Base-by-base conservation (phyloP, 2,329 filamentous ascomycete species). In the Didymella keratinophila region DNA sequence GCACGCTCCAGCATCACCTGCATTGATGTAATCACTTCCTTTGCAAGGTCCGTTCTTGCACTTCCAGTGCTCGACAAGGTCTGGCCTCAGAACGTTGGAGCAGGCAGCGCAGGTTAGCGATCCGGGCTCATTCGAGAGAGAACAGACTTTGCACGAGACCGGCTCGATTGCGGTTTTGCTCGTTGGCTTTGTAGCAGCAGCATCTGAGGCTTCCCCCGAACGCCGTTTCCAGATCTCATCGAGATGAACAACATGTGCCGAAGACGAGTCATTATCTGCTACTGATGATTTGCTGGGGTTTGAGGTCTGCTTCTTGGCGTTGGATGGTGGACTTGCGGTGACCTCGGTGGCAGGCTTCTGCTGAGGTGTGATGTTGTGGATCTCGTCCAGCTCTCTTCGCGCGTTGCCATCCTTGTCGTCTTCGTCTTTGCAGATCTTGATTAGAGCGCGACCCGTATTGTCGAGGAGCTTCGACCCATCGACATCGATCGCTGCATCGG, bases 351-450 rank as follows among this genome's bases (percentile, higher is more conserved):
- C 16, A 30, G 45, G 42, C 36, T 32, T 62, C 20, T 64, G 53
- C 16, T 63, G 57, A 23, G 61, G 44, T 20, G 60, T 61, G 23
- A 86, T 74, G 18, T 79, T 80, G 51, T 83, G 83, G 50, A 95
- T 79, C 73, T 96, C 91, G 14, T 83, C 80, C 66, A 92, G 78
- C 75, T 96, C 90, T 28, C 84, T 81, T 43, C 47, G 63, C 16
- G 71, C 71, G 50, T 76, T 62, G 28, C 61, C 67, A 27, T 75
- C 82, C 2, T 73, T 69, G 23, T 76, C 72, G 57, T 83, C 82
- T 62, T 92, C 89, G 43, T 90, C 89, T 61, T 88, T 89, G 71
- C 92, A 95, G 1, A 95, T 86, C 66, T 86, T 90, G 60, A 94
- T 79, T 82, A 96, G 82, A 12, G 84, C 83, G 20, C 84, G 81